phyloP scores from a whole-genome alignment of 1,284 basidiomycete species.

The Abortiporus biennis region DNA sequence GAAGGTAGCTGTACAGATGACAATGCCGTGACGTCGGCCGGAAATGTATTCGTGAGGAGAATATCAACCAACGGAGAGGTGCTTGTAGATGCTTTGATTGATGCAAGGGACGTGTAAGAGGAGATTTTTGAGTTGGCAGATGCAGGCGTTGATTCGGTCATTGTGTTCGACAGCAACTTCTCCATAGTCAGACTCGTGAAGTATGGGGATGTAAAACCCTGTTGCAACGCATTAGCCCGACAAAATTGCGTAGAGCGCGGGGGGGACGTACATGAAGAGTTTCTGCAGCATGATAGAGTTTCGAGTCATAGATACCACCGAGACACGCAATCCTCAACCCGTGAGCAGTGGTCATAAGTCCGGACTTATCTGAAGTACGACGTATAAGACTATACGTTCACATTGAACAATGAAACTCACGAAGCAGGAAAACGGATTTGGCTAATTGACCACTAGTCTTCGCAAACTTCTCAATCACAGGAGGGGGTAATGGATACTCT shows the following conservation, averaged over 20 bases:
- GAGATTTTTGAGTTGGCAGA: constrained; percentile 28
- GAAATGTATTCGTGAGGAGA: constrained; percentile 78
- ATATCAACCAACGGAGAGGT: constrained; percentile 74
- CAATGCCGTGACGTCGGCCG: constrained; percentile 60
- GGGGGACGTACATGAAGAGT: constrained; percentile 47
- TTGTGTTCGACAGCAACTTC: constrained; percentile 62
- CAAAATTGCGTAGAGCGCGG: neutral
- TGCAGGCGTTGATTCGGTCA: constrained; percentile 29
- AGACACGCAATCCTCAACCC: constrained; percentile 84
- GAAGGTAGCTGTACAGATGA: constrained; percentile 48
- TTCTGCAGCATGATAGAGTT: constrained; percentile 49
- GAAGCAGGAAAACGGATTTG: constrained; percentile 78
- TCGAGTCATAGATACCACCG: constrained; percentile 70
- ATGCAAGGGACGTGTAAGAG: constrained; percentile 61
- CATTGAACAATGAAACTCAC: constrained; percentile 59
- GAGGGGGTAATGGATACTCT: constrained; percentile 62
- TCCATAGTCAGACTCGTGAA: constrained; percentile 69
- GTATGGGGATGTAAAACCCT: constrained; percentile 71
- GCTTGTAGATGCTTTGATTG: constrained; percentile 54
- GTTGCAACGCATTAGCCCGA: neutral
- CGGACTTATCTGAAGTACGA: constrained; percentile 75
- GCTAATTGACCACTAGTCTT: constrained; percentile 75
- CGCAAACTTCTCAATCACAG: constrained; percentile 68
- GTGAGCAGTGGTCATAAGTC: constrained; percentile 74
- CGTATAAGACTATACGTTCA: too few species aligned